Evolutionary conservation across 352 stramenopile genomes (phyloP).

Genomic region (Peronospora destructor): DNA sequence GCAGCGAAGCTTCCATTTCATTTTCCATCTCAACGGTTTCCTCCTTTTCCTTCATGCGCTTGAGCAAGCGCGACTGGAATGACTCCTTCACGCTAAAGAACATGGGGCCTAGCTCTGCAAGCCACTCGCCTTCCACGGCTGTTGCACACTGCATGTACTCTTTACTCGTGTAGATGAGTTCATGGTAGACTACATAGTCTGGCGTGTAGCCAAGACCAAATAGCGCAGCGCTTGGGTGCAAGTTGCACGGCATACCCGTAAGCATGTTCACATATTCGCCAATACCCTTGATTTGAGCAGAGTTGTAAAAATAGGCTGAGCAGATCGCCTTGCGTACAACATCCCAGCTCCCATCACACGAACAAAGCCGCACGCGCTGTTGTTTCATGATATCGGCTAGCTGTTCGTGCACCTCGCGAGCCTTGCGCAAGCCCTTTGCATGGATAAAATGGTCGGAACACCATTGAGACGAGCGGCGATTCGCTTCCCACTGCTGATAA

Average conservation of each 20-base stretch:
- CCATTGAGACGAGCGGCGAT: constrained; percentile 94
- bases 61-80: constrained; percentile 89
- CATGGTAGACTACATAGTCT: constrained; percentile 99
- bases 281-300: constrained; percentile 97
- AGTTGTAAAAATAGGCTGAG: constrained; percentile 99
- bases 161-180: constrained; percentile 99
- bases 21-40: constrained; percentile 71
- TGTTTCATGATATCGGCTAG: constrained; percentile 98
- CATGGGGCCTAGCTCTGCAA: constrained; percentile 98
- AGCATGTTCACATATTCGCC: constrained; percentile 99
- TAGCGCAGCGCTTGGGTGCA: constrained; percentile 96
- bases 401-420: constrained; percentile 90
- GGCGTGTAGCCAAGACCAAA: constrained; percentile 98
- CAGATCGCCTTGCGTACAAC: constrained; percentile 97
- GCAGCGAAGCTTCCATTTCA: constrained; percentile 55
- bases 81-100: constrained; percentile 99
- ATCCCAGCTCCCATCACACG: constrained; percentile 92
- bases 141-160: constrained; percentile 98
- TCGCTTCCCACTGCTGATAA: constrained; percentile 91
- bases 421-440: constrained; percentile 90
- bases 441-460: constrained; percentile 96
- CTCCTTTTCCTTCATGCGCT: constrained; percentile 83
- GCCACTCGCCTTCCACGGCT: constrained; percentile 98
- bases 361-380: constrained; percentile 88
- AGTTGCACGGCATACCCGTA: constrained; percentile 93